phyloP scores from a whole-genome alignment of 176 grass and related monocot species.

The Hordeum marinum region DNA sequence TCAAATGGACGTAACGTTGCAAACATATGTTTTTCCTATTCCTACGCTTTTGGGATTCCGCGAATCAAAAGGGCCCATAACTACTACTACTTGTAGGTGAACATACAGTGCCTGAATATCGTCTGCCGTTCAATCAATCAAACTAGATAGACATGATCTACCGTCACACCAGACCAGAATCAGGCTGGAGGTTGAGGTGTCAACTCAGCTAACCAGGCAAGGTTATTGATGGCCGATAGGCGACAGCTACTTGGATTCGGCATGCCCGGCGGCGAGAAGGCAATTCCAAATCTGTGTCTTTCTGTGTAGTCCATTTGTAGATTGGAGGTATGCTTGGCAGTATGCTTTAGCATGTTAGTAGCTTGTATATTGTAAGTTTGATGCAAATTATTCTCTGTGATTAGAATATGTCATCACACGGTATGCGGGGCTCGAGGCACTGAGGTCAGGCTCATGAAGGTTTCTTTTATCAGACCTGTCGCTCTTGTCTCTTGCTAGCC shows the following conservation, averaged over 20 bases:
- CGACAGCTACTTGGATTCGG: not conserved
- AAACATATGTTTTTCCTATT: too few species aligned
- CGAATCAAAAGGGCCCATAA: too few species aligned
- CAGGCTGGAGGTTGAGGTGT: not conserved
- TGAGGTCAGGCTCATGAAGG: slow-evolving; percentile 16
- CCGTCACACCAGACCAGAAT: not conserved
- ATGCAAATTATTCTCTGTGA: not conserved
- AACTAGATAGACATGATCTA: not conserved
- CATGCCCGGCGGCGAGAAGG: not conserved
- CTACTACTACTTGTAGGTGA: too few species aligned
- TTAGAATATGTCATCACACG: not conserved
- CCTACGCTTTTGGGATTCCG: too few species aligned
- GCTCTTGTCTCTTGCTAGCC: slow-evolving; percentile 29
- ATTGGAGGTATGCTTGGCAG: slow-evolving; percentile 24
- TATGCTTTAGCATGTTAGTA: not conserved
- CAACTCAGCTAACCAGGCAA: not conserved
- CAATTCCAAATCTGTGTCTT: slow-evolving; percentile 29
- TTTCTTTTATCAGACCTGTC: slow-evolving; percentile 35
- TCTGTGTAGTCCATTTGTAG: not conserved
- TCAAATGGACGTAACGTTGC: too few species aligned
- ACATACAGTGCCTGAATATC: not conserved
- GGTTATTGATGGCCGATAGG: slow-evolving; percentile 1
- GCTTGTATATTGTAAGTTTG: slow-evolving; percentile 8
- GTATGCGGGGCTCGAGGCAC: slow-evolving; percentile 40
- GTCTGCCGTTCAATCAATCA: not conserved